Evolutionary conservation across 768 basidiomycete species (phyloP).

Genomic region (Amanita fuliginea): DNA sequence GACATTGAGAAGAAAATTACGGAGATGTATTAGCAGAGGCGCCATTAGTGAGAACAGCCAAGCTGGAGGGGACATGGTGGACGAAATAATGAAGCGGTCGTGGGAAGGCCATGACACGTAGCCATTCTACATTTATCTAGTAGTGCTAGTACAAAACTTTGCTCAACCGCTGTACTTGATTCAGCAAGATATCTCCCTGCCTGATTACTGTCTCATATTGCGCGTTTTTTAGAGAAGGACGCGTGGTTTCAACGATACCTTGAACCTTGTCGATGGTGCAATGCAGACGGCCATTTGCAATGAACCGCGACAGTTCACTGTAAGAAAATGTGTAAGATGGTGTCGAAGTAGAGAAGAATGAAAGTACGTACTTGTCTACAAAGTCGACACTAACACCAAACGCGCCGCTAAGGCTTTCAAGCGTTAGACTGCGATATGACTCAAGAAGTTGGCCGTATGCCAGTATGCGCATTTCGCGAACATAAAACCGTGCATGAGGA

Average conservation of each 20-base stretch:
- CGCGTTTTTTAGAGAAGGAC: constrained; percentile 55
- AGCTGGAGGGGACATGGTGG: not conserved
- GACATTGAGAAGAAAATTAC: constrained; percentile 46
- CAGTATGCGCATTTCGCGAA: constrained; percentile 92
- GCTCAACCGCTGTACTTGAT: constrained; percentile 79
- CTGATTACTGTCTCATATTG: constrained; percentile 91
- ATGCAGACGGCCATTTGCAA: constrained; percentile 75
- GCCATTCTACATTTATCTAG: constrained; percentile 14
- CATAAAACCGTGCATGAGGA: constrained; percentile 81
- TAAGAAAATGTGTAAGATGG: not conserved
- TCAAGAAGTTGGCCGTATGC: constrained; percentile 92
- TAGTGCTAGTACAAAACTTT: constrained; percentile 82
- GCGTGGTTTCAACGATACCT: constrained; percentile 86
- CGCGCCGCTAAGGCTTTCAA: constrained; percentile 74
- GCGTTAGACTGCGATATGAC: constrained; percentile 78
- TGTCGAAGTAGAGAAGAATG: not conserved
- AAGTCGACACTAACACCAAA: constrained; percentile 88
- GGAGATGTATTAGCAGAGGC: constrained; percentile 9
- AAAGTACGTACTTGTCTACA: constrained; percentile 61
- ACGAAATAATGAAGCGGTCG: not conserved
- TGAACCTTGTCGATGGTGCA: constrained; percentile 93
- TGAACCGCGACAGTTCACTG: constrained; percentile 88
- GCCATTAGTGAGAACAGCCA: not conserved
- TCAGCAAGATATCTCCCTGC: constrained; percentile 84
- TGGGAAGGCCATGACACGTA: constrained; percentile 1